Percentiles rank a stretch among this genome's conserved stretches.
phyloP scores from a whole-genome alignment of 2,329 filamentous ascomycete genomes.

The Aureobasidium sp. region DNA sequence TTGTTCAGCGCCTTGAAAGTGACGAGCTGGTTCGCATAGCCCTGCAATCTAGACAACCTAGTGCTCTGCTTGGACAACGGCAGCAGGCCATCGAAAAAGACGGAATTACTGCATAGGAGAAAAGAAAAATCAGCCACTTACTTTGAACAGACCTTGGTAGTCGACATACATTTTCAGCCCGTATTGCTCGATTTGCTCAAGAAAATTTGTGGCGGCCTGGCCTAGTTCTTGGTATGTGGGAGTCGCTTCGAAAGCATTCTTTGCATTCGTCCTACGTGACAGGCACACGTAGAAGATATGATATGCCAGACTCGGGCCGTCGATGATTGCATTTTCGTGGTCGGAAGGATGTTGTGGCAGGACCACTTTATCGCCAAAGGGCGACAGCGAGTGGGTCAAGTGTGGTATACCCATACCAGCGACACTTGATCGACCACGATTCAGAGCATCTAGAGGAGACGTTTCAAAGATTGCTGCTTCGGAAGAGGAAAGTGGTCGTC shows the following conservation, averaged over 20 bases:
- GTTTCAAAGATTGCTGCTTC: background rate
- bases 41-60: conserved; percentile 53
- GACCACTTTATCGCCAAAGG: conserved; percentile 13
- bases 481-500: background rate
- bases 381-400: conserved; percentile 13
- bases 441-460: background rate
- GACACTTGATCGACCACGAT: background rate
- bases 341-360: background rate
- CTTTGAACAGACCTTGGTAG: conserved; percentile 6
- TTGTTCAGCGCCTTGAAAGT: conserved; percentile 33
- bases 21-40: conserved; percentile 49
- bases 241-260: conserved; percentile 43
- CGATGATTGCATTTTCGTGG: conserved; percentile 46
- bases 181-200: conserved; percentile 49
- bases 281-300: conserved; percentile 57
- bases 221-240: conserved; percentile 59
- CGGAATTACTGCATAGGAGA: conserved; percentile 44
- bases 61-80: conserved; percentile 57
- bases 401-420: conserved; percentile 16
- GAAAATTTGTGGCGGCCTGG: conserved; percentile 50
- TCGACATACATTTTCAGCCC: conserved; percentile 52
- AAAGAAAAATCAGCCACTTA: conserved; percentile 15
- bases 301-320: conserved; percentile 73
- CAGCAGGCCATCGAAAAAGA: conserved; percentile 82
- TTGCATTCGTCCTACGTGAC: conserved; percentile 28